Evolutionary conservation across 495 filamentous ascomycete species (phyloP), one percentile per base, ranked within the genome.

Genomic region (Darksidea phi): DNA sequence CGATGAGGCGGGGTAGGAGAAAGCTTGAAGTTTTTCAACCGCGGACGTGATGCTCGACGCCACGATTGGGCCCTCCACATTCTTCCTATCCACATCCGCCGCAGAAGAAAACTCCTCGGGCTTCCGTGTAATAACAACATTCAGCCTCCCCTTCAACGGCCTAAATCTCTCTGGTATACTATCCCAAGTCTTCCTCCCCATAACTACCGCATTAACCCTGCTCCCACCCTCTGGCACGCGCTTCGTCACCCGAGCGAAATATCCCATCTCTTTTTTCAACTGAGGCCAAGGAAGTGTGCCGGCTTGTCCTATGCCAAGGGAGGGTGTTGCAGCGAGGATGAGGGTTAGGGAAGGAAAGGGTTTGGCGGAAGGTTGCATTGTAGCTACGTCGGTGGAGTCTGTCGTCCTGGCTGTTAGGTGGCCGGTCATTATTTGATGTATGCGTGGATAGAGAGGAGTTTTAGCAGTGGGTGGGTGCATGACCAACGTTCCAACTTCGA

Each of bases 141-240:
- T 97, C 5, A 88, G 72, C 24, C 94, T 73, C 23, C 82, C 89
- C 47, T 80, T 85, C 12, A 98, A 76, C 28, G 94, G 94, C n/a
- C 91, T 81, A 67, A 91, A 88, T 12, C 75, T 76, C 0, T 74
- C 67, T 1, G 93, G 93, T 3, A 98, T 90, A 45, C 83, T 88
- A 25, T 93, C 88, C 85, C 91, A 98, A 0, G 94, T 97, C 74
- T 94, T 96, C 63, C 94, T 88, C 48, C 94, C 94, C 93, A 98
- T 98, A 68, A 98, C 86, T 23, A 98, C 86, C 0, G 88, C 88
- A 70, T 97, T 98, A 17, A 72, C 42, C 21, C 41, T 48, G 15
- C 54, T 8, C 15, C 28, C 11, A n/a, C 23, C 49, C 10, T 13
- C 46, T 48, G 78, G 55, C 71, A 71, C 42, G 12, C 90, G 87